Evolutionary conservation across 129 eudicot genomes (phyloP).

Genomic region (Pittosporum tobira): DNA sequence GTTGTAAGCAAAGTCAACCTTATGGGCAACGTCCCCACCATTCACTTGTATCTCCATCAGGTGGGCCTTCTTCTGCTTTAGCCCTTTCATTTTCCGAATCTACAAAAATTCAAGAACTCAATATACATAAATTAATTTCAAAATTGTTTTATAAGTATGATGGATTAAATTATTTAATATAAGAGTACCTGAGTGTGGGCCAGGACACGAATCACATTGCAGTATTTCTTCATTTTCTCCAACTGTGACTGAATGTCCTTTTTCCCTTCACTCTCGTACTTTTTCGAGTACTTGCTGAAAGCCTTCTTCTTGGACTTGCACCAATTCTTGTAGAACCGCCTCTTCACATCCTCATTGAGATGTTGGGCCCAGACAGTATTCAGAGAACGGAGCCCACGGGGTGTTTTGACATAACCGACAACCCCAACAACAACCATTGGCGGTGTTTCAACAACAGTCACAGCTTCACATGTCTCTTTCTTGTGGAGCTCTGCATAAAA

Average conservation of each 20-base stretch:
- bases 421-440: conserved; percentile 51
- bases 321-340: conserved; percentile 28
- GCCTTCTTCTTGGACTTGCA: conserved; percentile 51
- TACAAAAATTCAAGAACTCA: not conserved
- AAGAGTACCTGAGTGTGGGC: conserved; percentile 14
- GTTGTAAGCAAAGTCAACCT: conserved; percentile 12
- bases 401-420: conserved; percentile 59
- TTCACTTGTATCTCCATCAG: conserved; percentile 54
- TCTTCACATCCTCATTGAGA: conserved; percentile 1
- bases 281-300: conserved; percentile 30
- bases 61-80: conserved; percentile 40
- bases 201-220: not conserved
- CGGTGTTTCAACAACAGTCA: conserved; percentile 45
- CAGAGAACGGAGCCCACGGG: conserved; percentile 50
- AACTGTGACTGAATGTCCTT: conserved; percentile 43
- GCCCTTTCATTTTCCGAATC: conserved; percentile 6
- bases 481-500: conserved; percentile 43
- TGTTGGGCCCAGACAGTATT: conserved; percentile 13
- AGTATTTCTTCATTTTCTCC: conserved; percentile 37
- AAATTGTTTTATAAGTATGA: too few species aligned
- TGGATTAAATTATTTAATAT: not conserved
- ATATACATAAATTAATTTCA: not conserved
- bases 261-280: conserved; percentile 11
- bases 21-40: conserved; percentile 1
- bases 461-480: conserved; percentile 60